Percentiles rank a stretch among this genome's conserved stretches.
Evolutionary conservation across 139 green algal species (phyloP).

Genomic region (Ulvella scutata): DNA sequence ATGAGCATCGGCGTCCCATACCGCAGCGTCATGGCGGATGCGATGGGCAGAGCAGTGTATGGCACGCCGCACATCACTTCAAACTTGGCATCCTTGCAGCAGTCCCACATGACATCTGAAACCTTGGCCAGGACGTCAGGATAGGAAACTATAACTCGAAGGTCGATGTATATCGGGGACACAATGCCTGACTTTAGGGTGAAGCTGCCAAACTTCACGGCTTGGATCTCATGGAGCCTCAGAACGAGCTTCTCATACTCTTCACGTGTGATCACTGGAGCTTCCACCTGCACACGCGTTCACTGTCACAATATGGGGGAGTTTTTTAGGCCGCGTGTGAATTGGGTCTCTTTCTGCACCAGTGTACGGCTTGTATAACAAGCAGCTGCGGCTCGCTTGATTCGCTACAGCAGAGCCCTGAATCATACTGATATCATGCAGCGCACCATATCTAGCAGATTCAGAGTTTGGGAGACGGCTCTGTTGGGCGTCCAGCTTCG

Average conservation of each 20-base stretch:
- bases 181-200: slow-evolving; percentile 94
- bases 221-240: slow-evolving; percentile 83
- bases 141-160: slow-evolving; percentile 97
- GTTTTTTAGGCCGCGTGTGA: too few species aligned
- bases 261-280: too few species aligned
- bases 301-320: too few species aligned
- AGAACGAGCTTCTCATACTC: slow-evolving; percentile 76
- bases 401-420: too few species aligned
- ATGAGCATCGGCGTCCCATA: slow-evolving; percentile 87
- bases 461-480: too few species aligned
- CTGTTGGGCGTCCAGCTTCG: too few species aligned
- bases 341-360: too few species aligned
- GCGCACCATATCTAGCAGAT: too few species aligned
- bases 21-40: slow-evolving; percentile 82
- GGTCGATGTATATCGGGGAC: slow-evolving; percentile 95
- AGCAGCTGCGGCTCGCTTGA: too few species aligned
- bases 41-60: slow-evolving; percentile 98
- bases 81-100: slow-evolving; percentile 50
- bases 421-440: too few species aligned
- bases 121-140: slow-evolving; percentile 85
- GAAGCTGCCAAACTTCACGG: slow-evolving; percentile 98
- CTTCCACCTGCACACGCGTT: too few species aligned
- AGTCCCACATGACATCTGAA: slow-evolving; percentile 74
- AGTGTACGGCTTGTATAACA: too few species aligned
- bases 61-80: slow-evolving; percentile 97